Evolutionary conservation across 768 basidiomycete species (phyloP).

Genomic region (Mrakia hoshinonis): DNA sequence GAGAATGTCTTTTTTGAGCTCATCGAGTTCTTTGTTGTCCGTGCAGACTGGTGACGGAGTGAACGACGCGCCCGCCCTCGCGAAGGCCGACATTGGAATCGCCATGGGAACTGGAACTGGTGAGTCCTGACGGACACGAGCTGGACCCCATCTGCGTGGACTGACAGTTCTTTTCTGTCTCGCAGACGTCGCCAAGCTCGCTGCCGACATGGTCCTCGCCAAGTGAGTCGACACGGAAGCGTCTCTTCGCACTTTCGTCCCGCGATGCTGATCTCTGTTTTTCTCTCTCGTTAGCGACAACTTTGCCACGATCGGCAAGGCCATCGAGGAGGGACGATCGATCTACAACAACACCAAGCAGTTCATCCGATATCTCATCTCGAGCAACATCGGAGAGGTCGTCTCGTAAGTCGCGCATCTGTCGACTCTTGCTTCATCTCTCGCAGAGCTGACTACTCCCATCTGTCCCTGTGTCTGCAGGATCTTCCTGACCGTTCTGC

Average conservation of each 20-base stretch:
- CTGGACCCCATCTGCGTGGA: no score
- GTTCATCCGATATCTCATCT: slow-evolving; percentile 96
- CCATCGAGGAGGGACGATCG: slow-evolving; percentile 92
- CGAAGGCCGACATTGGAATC: slow-evolving; percentile 95
- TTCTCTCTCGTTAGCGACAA: slow-evolving; percentile 72
- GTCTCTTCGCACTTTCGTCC: neutral
- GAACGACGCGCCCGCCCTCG: slow-evolving; percentile 93
- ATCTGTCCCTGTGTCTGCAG: slow-evolving; percentile 37
- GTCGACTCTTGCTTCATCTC: neutral
- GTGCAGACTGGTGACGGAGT: slow-evolving; percentile 87
- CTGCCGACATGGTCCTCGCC: slow-evolving; percentile 81
- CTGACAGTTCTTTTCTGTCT: no score
- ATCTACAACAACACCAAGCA: slow-evolving; percentile 99
- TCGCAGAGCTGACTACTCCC: neutral
- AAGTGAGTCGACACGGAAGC: slow-evolving; percentile 29
- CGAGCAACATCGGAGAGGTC: slow-evolving; percentile 95
- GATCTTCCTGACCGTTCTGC: slow-evolving; percentile 91
- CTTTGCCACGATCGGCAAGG: slow-evolving; percentile 91
- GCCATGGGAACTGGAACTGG: slow-evolving; percentile 97
- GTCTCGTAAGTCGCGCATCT: slow-evolving; percentile 44
- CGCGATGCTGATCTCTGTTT: neutral
- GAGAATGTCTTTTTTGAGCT: no score
- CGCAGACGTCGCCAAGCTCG: slow-evolving; percentile 79
- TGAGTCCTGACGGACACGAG: no score
- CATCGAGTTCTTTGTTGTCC: neutral